These are phyloP conservation scores for Typha latifolia DNA, from an alignment of 176 grass and related monocot genomes.

Conservation along the genomic window DNA sequence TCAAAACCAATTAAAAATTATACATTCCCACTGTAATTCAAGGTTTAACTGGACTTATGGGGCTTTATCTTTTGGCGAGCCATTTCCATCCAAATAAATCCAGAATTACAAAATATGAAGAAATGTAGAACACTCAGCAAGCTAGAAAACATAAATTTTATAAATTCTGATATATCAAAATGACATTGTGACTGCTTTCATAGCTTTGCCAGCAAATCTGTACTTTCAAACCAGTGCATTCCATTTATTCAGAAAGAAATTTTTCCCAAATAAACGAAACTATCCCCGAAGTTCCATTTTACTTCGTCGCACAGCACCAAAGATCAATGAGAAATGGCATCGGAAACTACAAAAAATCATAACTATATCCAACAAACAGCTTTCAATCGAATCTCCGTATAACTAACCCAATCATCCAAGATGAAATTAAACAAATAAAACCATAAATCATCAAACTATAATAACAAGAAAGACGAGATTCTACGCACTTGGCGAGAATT, in stretches of 20 bases:
- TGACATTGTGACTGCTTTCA: no score
- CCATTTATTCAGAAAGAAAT: background rate
- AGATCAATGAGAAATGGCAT: background rate
- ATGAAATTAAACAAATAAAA: no score
- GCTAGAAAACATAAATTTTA: no score
- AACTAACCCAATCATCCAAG: no score
- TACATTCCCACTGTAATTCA: background rate
- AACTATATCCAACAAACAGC: no score
- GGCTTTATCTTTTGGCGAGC: background rate
- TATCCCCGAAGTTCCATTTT: background rate
- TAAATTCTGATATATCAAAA: no score
- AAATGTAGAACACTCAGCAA: background rate
- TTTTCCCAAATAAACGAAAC: background rate
- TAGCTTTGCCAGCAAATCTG: no score
- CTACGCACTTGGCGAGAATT: constrained; percentile 29
- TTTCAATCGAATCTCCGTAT: no score
- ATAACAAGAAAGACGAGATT: background rate
- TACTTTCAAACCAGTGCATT: no score
- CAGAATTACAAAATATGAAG: background rate
- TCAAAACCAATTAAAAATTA: background rate
- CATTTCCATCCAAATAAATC: background rate
- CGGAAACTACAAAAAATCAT: background rate
- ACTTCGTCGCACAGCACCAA: background rate
- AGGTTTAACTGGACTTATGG: background rate
- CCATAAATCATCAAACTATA: no score